These are phyloP conservation scores for Fusarium kyushuense DNA, from an alignment of 2,329 filamentous ascomycete species.

Conservation along the genomic window DNA sequence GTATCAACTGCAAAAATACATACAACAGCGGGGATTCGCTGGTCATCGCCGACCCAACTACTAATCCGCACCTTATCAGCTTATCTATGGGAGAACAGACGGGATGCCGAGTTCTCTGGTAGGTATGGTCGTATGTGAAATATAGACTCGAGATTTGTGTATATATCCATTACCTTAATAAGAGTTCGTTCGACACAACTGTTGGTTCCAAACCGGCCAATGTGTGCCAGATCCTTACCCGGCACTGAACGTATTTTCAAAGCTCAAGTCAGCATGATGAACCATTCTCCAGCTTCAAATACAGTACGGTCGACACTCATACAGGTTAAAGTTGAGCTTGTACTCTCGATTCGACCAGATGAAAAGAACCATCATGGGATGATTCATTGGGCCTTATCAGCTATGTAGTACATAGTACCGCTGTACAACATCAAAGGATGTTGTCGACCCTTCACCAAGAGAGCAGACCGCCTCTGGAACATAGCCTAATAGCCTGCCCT, in stretches of 20 bases:
- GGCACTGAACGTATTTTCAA: no score
- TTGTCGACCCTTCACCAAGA: conserved; percentile 1
- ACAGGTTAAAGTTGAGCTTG: neutral
- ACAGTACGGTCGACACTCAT: neutral
- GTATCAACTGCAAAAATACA: neutral
- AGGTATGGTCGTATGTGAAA: neutral
- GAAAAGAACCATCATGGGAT: neutral
- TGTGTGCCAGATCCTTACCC: neutral
- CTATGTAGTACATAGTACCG: neutral
- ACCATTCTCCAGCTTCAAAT: neutral
- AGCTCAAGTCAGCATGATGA: neutral
- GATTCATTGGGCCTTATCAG: neutral
- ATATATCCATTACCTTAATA: neutral
- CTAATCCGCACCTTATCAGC: neutral
- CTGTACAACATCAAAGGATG: neutral
- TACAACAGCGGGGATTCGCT: neutral
- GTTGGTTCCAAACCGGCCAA: no score
- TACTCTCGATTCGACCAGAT: neutral
- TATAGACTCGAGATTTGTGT: neutral
- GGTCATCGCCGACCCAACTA: neutral
- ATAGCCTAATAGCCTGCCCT: neutral
- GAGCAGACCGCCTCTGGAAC: conserved; percentile 14
- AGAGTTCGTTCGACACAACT: no score
- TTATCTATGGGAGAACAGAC: neutral
- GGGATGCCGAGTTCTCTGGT: neutral